phyloP scores from a whole-genome alignment of 139 green algal species.

The Pseudopediastrum boryanum region DNA sequence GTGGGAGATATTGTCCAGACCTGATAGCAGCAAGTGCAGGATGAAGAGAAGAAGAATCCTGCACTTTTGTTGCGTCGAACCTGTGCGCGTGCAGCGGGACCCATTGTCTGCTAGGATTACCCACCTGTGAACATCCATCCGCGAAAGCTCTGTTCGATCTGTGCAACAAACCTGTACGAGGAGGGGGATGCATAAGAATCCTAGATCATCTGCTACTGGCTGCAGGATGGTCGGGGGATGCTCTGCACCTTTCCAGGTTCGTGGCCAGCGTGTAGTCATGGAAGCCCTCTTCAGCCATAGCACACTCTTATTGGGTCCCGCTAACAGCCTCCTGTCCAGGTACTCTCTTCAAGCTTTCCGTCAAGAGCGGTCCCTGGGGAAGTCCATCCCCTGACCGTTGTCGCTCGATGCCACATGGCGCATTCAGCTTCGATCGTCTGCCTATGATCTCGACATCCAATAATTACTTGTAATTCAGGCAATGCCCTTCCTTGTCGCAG shows the following conservation, averaged over 20 bases:
- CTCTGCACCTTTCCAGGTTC: conserved; percentile 53
- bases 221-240: neutral
- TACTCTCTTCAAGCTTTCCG: no score
- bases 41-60: no score
- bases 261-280: conserved; percentile 70
- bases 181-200: neutral
- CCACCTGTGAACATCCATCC: conserved; percentile 49
- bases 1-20: conserved; percentile 24
- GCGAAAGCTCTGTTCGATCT: conserved; percentile 48
- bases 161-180: conserved; percentile 34
- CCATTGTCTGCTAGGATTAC: neutral
- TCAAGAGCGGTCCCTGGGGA: no score
- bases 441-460: no score
- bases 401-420: no score
- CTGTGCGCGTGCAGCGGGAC: neutral
- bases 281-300: conserved; percentile 51
- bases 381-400: no score
- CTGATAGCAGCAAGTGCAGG: neutral
- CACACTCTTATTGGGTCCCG: no score
- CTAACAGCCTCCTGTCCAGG: no score
- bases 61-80: no score
- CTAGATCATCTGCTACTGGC: neutral
- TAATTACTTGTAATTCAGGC: no score
- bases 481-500: no score
- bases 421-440: no score